Percentiles rank a stretch among this genome's conserved stretches.
Evolutionary conservation across 1,139 yeast species (phyloP).

Genomic region (Nadsonia starkeyi-henricii): DNA sequence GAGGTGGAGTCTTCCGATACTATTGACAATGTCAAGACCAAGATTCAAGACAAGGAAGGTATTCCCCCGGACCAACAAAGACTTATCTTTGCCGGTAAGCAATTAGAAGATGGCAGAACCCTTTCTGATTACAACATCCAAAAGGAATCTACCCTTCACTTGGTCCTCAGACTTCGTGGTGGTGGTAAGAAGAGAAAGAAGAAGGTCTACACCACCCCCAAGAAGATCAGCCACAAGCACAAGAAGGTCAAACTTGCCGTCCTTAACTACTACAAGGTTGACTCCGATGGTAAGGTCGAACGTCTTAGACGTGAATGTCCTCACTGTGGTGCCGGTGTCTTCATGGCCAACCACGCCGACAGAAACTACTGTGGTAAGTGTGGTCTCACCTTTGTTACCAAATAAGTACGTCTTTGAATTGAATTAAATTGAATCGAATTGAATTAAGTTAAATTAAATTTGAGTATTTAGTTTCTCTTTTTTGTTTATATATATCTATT

Average conservation of each 20-base stretch:
- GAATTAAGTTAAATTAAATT: no score
- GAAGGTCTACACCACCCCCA: conserved; percentile 99
- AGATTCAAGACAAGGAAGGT: conserved; percentile 99
- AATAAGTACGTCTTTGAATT: not conserved
- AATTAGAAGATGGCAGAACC: conserved; percentile 98
- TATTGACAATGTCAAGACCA: conserved; percentile 97
- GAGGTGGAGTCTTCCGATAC: conserved; percentile 99
- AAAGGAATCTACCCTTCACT: conserved; percentile 97
- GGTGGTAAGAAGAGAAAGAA: conserved; percentile 99
- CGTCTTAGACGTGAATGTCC: conserved; percentile 99
- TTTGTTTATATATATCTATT: no score
- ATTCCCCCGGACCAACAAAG: conserved; percentile 99
- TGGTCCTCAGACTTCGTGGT: conserved; percentile 98
- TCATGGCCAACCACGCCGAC: conserved; percentile 98
- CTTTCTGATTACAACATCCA: conserved; percentile 99
- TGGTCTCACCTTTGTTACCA: conserved; percentile 62
- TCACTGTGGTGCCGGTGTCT: conserved; percentile 93
- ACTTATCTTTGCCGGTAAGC: conserved; percentile 99
- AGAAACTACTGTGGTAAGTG: conserved; percentile 99
- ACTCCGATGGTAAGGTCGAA: conserved; percentile 95
- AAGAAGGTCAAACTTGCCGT: conserved; percentile 98
- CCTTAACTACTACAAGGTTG: conserved; percentile 98
- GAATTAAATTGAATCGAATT: not conserved
- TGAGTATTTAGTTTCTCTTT: no score
- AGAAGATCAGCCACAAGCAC: conserved; percentile 99